Percentiles rank a stretch among this genome's conserved stretches.
phyloP scores from a whole-genome alignment of 139 green algal species.

The Closterium sp. region DNA sequence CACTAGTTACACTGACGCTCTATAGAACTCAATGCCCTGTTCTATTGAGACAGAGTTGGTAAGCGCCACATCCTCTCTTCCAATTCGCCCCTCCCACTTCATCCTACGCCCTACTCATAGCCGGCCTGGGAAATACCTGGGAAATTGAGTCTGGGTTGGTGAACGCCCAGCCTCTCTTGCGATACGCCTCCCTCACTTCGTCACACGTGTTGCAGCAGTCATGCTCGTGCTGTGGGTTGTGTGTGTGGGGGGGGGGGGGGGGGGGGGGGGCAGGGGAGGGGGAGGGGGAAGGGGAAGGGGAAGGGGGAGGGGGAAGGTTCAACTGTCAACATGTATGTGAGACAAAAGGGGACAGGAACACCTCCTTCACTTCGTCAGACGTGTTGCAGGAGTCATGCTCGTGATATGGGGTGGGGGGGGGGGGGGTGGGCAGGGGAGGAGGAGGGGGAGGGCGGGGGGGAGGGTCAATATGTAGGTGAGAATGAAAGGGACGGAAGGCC shows the following conservation, averaged over 20 bases:
- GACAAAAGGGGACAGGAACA: slow-evolving; percentile 9
- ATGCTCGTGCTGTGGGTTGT: slow-evolving; percentile 19
- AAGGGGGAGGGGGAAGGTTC: neutral
- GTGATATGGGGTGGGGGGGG: neutral
- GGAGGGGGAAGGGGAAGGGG: no score
- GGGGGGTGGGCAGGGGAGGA: no score
- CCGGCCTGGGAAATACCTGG: no score
- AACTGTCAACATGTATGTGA: neutral
- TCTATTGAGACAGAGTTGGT: no score
- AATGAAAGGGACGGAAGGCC: slow-evolving; percentile 3
- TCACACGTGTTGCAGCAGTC: slow-evolving; percentile 95
- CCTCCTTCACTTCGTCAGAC: slow-evolving; percentile 80
- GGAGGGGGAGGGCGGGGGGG: no score
- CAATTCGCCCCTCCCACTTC: no score
- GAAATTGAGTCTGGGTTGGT: slow-evolving; percentile 29
- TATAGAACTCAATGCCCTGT: no score
- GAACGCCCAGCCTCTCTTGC: slow-evolving; percentile 54
- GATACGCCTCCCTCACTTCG: slow-evolving; percentile 70
- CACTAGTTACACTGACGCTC: no score
- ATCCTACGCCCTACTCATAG: no score
- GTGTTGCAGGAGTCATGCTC: slow-evolving; percentile 88
- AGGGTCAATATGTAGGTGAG: neutral
- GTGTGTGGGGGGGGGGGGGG: neutral
- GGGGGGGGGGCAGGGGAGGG: no score
- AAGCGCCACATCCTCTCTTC: no score